Evolutionary conservation across 2,329 filamentous ascomycete genomes (phyloP).

Genomic region (Colletotrichum liaoningense): DNA sequence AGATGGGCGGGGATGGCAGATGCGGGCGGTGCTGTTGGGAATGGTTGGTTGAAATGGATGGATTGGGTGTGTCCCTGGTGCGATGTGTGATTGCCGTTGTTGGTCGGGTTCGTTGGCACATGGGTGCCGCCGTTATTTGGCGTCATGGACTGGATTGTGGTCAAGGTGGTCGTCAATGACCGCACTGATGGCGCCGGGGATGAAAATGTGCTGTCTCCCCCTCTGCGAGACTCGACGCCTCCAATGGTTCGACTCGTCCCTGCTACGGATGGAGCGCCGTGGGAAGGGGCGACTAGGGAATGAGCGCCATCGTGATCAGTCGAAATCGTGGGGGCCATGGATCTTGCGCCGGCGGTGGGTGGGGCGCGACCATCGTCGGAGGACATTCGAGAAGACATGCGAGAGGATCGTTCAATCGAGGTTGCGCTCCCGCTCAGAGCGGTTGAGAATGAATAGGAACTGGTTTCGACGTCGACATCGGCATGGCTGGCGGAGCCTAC

Average conservation of each 20-base stretch:
- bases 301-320: slow-evolving; percentile 82
- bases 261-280: slow-evolving; percentile 72
- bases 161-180: slow-evolving; percentile 85
- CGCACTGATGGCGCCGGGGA: slow-evolving; percentile 84
- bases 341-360: slow-evolving; percentile 75
- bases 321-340: slow-evolving; percentile 82
- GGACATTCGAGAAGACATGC: slow-evolving; percentile 69
- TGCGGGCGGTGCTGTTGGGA: slow-evolving; percentile 71
- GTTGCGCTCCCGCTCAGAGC: slow-evolving; percentile 64
- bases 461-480: slow-evolving; percentile 43
- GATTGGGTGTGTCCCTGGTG: slow-evolving; percentile 50
- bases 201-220: slow-evolving; percentile 82
- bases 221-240: slow-evolving; percentile 75
- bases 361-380: slow-evolving; percentile 69
- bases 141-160: slow-evolving; percentile 78
- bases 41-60: slow-evolving; percentile 74
- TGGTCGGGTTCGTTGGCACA: slow-evolving; percentile 39
- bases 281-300: slow-evolving; percentile 82
- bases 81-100: slow-evolving; percentile 54
- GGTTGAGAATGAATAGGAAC: slow-evolving; percentile 67
- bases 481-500: slow-evolving; percentile 48
- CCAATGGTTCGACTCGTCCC: slow-evolving; percentile 80
- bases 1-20: slow-evolving; percentile 81
- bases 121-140: slow-evolving; percentile 55
- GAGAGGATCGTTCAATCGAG: slow-evolving; percentile 68